Evolutionary conservation across 345 rosid species (phyloP).

Genomic region (Pistacia integerrima): DNA sequence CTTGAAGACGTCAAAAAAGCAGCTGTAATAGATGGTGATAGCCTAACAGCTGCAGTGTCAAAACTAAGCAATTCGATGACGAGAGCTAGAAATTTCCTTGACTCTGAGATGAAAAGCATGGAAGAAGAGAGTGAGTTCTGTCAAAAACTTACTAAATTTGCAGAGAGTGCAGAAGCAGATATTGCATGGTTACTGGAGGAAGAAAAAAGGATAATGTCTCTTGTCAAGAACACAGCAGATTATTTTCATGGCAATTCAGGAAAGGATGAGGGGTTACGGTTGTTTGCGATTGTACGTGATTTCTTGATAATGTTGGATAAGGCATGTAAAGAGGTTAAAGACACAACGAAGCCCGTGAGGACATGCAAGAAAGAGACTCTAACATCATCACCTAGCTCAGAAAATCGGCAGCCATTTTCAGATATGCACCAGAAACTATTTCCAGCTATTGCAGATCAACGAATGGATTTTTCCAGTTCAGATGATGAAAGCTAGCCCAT

Average conservation of each 20-base stretch:
- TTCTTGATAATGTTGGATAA: conserved; percentile 80
- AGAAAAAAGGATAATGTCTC: conserved; percentile 67
- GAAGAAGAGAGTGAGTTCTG: conserved; percentile 54
- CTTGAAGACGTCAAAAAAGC: conserved; percentile 79
- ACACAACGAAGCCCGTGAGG: conserved; percentile 30
- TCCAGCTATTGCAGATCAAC: conserved; percentile 67
- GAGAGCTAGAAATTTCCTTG: conserved; percentile 53
- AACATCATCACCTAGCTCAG: conserved; percentile 29
- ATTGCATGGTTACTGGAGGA: conserved; percentile 50
- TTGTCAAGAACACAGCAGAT: conserved; percentile 74
- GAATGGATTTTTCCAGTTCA: conserved; percentile 55
- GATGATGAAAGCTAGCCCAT: conserved; percentile 47
- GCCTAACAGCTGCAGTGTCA: conserved; percentile 45
- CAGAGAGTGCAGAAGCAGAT: conserved; percentile 55
- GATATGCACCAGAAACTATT: conserved; percentile 53
- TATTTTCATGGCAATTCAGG: conserved; percentile 80
- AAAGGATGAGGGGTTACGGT: conserved; percentile 76
- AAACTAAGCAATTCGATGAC: conserved; percentile 48
- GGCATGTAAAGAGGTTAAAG: conserved; percentile 65
- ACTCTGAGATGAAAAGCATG: conserved; percentile 36
- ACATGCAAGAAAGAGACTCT: conserved; percentile 37
- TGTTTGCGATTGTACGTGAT: conserved; percentile 74
- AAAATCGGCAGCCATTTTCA: conserved; percentile 35
- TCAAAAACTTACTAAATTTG: conserved; percentile 45
- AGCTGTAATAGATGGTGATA: conserved; percentile 66